Conservation (phyloP, 2,329 filamentous ascomycete genomes). For the Aspergillus caelatus region DNA sequence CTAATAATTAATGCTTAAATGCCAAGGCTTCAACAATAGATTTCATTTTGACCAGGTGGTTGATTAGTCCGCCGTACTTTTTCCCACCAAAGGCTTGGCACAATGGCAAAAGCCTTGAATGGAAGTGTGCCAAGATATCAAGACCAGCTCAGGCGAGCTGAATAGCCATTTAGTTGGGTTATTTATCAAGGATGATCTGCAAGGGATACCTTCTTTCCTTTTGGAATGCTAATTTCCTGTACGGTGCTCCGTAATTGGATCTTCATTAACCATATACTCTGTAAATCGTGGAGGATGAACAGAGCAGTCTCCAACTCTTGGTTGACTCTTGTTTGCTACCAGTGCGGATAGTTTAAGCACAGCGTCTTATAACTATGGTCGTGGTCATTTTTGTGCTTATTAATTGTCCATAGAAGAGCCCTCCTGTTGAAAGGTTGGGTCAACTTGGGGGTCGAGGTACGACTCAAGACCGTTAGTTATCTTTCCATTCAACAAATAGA, state of each 20-base stretch:
- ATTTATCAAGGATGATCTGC: slow-evolving; percentile 11
- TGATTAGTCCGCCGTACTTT: not conserved
- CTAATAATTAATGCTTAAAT: not conserved
- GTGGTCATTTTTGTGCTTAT: not conserved
- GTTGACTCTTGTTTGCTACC: too few species aligned
- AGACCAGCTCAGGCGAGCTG: not conserved
- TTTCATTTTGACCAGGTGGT: not conserved
- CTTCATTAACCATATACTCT: not conserved
- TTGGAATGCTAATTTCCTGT: not conserved
- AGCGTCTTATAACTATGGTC: not conserved
- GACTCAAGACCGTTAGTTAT: not conserved
- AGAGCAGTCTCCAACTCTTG: not conserved
- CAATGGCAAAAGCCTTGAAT: too few species aligned
- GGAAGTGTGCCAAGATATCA: not conserved
- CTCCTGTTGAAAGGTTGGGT: too few species aligned
- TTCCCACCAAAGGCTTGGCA: not conserved
- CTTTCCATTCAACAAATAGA: too few species aligned
- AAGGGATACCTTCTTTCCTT: not conserved
- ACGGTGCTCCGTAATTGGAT: not conserved
- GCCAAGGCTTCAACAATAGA: not conserved
- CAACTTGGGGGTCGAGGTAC: not conserved
- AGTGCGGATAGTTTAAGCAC: too few species aligned
- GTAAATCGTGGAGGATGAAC: not conserved
- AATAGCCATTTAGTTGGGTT: not conserved
- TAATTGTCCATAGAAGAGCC: not conserved